Evolutionary conservation across 2,329 filamentous ascomycete species (phyloP), one percentile per base, ranked within the genome.

Genomic region (Didymella arachidicola): DNA sequence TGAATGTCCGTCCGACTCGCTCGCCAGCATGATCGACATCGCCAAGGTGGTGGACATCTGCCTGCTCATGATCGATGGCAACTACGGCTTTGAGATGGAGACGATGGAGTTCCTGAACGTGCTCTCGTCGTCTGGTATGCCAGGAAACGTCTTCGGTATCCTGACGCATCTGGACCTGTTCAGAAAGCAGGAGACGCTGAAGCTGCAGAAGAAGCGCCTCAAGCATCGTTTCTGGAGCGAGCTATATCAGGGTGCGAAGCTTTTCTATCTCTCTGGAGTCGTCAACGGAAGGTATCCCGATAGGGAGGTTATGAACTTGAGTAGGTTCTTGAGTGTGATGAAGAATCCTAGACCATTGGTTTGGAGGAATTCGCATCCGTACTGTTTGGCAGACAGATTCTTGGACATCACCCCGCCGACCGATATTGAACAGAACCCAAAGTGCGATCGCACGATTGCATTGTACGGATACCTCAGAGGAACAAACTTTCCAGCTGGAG

Each of bases 71-170:
- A 99, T 99, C 69, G 95, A 99, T 74, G 96, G 95, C 55, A 98
- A 98, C 79, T 99, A 91, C 72, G 96, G 95, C 14, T 99, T 99
- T 74, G 95, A 99, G 80, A 99, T 99, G 95, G 95, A 99, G 83
- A 99, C 95, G 0, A 99, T 99, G 95, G 95, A 99, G 79, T 99
- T 99, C 62, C 81, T 99, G 72, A 98, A 97, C 69, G 89, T 97
- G 18, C 82, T 99, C 49, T 90, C 91, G n/a, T 87, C 92, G 2
- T 96, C 91, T 29, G 95, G 95, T 77, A 98, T 99, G 94, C 95
- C 96, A 0, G 94, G 95, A 65, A 99, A 99, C 70, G 93, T 99
- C 36, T 98, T 99, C 74, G 95, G 95, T 51, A 93, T 99, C 57
- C 84, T 99, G 43, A 98, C 95, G 16, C 96, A 99, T 81, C 83